Conservation (phyloP, 192 early-diverging fungal species). For the Dimargaris xerosporica region DNA sequence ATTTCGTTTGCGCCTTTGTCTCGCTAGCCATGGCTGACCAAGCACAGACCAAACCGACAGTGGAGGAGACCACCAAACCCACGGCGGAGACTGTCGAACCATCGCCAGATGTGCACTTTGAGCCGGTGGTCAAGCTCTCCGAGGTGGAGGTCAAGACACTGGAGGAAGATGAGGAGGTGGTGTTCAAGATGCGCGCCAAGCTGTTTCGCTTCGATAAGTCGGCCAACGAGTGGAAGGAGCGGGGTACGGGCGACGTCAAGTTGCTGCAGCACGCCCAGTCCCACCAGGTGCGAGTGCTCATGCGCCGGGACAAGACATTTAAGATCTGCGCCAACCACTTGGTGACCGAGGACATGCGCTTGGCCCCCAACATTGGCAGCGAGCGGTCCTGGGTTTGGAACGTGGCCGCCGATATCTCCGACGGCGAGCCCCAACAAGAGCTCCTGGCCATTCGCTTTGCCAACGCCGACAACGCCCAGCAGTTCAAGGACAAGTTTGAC, state of each 20-base stretch:
- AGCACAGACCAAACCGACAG: conserved; percentile 5
- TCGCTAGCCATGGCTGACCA: conserved; percentile 7
- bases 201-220: conserved; percentile 93
- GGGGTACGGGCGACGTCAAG: conserved; percentile 95
- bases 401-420: conserved; percentile 75
- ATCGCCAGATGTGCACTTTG: conserved; percentile 85
- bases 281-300: conserved; percentile 86
- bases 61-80: conserved; percentile 19
- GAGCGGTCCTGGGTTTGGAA: conserved; percentile 99
- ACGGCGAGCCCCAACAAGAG: conserved; percentile 70
- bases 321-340: conserved; percentile 99
- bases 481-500: conserved; percentile 83
- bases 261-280: conserved; percentile 84
- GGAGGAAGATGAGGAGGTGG: conserved; percentile 86
- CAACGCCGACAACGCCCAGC: conserved; percentile 87
- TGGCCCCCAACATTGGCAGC: conserved; percentile 90
- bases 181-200: conserved; percentile 95
- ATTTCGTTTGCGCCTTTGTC: not conserved
- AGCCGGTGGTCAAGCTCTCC: conserved; percentile 87
- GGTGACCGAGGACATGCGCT: conserved; percentile 70
- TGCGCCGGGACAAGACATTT: conserved; percentile 96
- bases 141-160: conserved; percentile 85
- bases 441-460: conserved; percentile 90
- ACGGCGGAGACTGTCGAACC: conserved; percentile 55
- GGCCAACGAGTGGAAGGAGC: conserved; percentile 96